A percentile compares a stretch with the other conserved stretches of the same genome.
Evolutionary conservation across 2,329 filamentous ascomycete genomes (phyloP).

Genomic region (Capronia americana): DNA sequence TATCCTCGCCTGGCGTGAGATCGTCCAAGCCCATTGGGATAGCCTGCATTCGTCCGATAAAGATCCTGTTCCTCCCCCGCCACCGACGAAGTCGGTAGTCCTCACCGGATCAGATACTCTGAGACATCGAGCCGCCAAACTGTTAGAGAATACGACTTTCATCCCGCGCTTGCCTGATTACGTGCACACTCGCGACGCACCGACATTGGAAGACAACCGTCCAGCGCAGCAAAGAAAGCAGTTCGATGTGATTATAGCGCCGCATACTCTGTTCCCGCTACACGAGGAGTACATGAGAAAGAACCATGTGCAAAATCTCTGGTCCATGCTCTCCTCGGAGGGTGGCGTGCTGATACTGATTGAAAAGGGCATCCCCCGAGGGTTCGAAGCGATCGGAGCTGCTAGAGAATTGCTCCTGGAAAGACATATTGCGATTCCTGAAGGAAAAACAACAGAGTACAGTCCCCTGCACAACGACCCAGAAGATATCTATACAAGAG

Average conservation of each 20-base stretch:
- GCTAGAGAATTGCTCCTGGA: conserved; percentile 80
- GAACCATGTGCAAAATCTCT: conserved; percentile 82
- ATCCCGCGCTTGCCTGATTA: conserved; percentile 91
- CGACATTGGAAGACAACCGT: conserved; percentile 63
- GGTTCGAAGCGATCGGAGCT: conserved; percentile 89
- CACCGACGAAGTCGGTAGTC: conserved; percentile 78
- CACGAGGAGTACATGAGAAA: conserved; percentile 79
- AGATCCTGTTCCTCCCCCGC: conserved; percentile 53
- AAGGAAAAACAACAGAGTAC: conserved; percentile 46
- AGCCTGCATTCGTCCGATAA: conserved; percentile 58
- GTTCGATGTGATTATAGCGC: conserved; percentile 89
- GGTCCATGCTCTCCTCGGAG: conserved; percentile 81
- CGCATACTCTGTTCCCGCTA: conserved; percentile 78
- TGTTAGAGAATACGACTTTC: conserved; percentile 90
- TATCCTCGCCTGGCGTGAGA: conserved; percentile 69
- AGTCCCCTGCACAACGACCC: conserved; percentile 40
- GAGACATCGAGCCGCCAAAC: conserved; percentile 73
- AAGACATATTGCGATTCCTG: conserved; percentile 66
- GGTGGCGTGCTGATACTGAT: conserved; percentile 86
- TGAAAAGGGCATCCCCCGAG: conserved; percentile 88
- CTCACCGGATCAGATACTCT: conserved; percentile 77
- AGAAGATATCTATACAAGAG: conserved; percentile 44
- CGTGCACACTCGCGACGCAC: conserved; percentile 65
- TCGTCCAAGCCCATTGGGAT: conserved; percentile 82
- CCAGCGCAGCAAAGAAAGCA: conserved; percentile 69